These are phyloP conservation scores for Colletotrichum plurivorum DNA, from an alignment of 2,329 filamentous ascomycete genomes.

Conservation along the genomic window DNA sequence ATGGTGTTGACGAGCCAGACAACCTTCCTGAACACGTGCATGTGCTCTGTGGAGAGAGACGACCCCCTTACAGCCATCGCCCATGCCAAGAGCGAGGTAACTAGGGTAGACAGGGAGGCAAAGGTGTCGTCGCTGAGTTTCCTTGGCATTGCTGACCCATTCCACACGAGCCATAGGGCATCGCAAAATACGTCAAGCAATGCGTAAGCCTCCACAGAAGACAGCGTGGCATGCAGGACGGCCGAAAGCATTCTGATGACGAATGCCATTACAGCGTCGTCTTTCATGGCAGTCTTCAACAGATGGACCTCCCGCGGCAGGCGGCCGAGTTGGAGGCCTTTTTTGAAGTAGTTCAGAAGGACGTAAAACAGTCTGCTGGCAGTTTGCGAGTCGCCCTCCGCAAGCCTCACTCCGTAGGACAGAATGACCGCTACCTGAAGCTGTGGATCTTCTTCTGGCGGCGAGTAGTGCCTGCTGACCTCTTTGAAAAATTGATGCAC, in stretches of 20 bases:
- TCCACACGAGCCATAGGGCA: slow-evolving; percentile 56
- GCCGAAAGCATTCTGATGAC: slow-evolving; percentile 69
- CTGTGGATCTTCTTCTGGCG: slow-evolving; percentile 68
- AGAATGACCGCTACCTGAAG: slow-evolving; percentile 69
- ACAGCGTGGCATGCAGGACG: slow-evolving; percentile 57
- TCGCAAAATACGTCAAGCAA: slow-evolving; percentile 65
- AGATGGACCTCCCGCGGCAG: slow-evolving; percentile 63
- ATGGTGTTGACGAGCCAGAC: slow-evolving; percentile 40
- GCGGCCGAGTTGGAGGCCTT: slow-evolving; percentile 64
- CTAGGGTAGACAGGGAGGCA: slow-evolving; percentile 45
- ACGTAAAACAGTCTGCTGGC: slow-evolving; percentile 68
- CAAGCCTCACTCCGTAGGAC: slow-evolving; percentile 68
- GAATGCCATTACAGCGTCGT: slow-evolving; percentile 61
- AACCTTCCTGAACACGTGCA: slow-evolving; percentile 44
- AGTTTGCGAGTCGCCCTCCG: slow-evolving; percentile 64
- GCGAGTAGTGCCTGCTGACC: slow-evolving; percentile 69
- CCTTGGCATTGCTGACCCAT: slow-evolving; percentile 50
- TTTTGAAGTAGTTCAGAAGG: slow-evolving; percentile 70
- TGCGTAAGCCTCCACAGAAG: slow-evolving; percentile 57
- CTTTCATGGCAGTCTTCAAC: slow-evolving; percentile 64
- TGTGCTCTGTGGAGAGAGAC: slow-evolving; percentile 40
- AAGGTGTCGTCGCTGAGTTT: slow-evolving; percentile 54
- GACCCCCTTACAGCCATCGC: slow-evolving; percentile 29
- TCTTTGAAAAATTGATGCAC: slow-evolving; percentile 71
- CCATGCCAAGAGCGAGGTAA: slow-evolving; percentile 45